Base-by-base conservation (phyloP, 768 basidiomycete genomes). In the Tylopilus vinaceipallidus region DNA sequence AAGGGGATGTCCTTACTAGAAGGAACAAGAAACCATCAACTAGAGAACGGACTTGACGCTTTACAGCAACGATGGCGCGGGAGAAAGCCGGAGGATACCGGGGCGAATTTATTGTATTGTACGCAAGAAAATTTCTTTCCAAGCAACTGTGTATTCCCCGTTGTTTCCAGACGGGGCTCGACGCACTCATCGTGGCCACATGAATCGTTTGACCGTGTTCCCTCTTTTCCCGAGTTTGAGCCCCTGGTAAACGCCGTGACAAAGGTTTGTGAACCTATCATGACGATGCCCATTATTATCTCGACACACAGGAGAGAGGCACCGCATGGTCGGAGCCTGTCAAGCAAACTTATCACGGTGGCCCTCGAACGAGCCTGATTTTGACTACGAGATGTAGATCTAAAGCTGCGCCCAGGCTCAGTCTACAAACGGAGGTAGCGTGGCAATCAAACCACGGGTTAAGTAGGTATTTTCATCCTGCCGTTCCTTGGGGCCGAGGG, bases 401-500 rank as follows among this genome's bases (percentile, higher is more conserved):
- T 40, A 7, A 39, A 40, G 27, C 48, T 42, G 34, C 34, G 50
- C 30, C 42, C 44, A 41, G 35, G 33, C 47, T 46, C 60, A 47
- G 50, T 41, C 34, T 20, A 48, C 51, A 47, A 55, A 56, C 36
- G 56, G 63, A 22, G 63, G 39, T 61, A 64, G 50, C 16, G 63
- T 64, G 64, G 64, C 32, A 53, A 56, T 42, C 49, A 35, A n/a
- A 54, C 55, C 50, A 44, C 59, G 54, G 64, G 37, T 13, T 20
- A 52, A 45, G 49, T 50, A 37, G n/a, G 42, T 23, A 36, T 49
- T 37, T 49, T 39, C 30, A 33, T 22, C 14, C 13, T 16, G 29
- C 42, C 29, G 30, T 43, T 55, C 64, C 64, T 23, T 66, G 64
- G 64, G 56, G 51, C 63, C 63, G 64, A 64, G 63, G 64, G 53